Evolutionary conservation across 352 stramenopile genomes (phyloP).

Genomic region (Pythium scleroteichum): DNA sequence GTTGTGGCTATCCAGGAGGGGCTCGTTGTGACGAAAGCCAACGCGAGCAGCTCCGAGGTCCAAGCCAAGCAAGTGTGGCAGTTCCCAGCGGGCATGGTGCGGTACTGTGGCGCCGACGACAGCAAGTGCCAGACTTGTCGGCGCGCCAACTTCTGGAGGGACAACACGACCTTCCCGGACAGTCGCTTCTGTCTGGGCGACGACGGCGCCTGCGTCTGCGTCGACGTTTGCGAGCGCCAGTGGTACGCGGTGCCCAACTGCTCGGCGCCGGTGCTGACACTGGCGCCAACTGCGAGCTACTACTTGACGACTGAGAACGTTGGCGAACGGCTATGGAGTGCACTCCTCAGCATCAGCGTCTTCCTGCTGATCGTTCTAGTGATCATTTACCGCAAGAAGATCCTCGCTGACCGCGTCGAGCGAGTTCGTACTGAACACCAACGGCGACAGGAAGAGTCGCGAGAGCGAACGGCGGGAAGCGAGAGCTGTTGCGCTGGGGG

Average conservation of each 20-base stretch:
- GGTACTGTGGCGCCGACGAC: slow-evolving; percentile 12
- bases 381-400: slow-evolving; percentile 1
- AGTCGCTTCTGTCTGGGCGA: slow-evolving; percentile 18
- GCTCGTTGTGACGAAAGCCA: neutral
- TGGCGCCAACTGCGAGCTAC: neutral
- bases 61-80: slow-evolving; percentile 13
- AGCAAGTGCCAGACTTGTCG: slow-evolving; percentile 1
- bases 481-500: neutral
- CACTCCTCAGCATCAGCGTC: slow-evolving; percentile 2
- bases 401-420: neutral
- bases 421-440: neutral
- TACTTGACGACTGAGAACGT: slow-evolving; percentile 1
- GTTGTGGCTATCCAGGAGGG: neutral
- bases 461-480: neutral
- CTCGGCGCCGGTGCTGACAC: neutral
- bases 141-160: slow-evolving; percentile 18
- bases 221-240: slow-evolving; percentile 14
- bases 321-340: slow-evolving; percentile 7
- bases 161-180: slow-evolving; percentile 4
- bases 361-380: slow-evolving; percentile 8
- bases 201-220: slow-evolving; percentile 13
- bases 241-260: neutral
- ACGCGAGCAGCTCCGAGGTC: slow-evolving; percentile 1
- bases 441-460: neutral
- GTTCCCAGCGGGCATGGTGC: slow-evolving; percentile 2